Conservation (phyloP, 2,329 filamentous ascomycete genomes). For the Daldinia sp. region DNA sequence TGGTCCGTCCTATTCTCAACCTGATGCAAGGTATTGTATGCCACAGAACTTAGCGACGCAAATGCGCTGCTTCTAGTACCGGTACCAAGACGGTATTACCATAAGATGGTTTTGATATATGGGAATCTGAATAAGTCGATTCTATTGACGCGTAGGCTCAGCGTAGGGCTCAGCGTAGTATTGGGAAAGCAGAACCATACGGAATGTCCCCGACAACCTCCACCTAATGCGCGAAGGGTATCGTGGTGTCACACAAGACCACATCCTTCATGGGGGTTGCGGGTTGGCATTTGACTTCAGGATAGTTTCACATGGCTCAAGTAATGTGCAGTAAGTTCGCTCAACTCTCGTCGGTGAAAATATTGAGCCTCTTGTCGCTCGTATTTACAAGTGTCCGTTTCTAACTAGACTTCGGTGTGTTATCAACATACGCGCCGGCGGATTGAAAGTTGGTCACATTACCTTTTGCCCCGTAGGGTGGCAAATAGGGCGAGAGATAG, state of each 20-base stretch:
- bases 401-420: neutral
- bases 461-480: neutral
- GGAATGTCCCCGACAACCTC: neutral
- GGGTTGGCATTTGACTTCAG: neutral
- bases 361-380: neutral
- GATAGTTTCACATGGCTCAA: neutral
- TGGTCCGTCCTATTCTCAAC: neutral
- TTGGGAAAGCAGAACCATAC: too few relatives aligned
- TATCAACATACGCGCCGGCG: neutral
- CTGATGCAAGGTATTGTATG: constrained; percentile 14
- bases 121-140: neutral
- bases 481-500: neutral
- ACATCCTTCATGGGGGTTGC: neutral
- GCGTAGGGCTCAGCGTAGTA: neutral
- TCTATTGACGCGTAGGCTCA: neutral
- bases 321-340: neutral
- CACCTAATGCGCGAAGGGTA: neutral
- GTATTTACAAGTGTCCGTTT: neutral
- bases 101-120: constrained; percentile 1
- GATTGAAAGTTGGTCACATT: neutral
- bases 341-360: neutral
- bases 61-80: constrained; percentile 15
- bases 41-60: constrained; percentile 26
- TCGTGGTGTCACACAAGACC: neutral
- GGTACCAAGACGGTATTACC: neutral